Base-by-base conservation (phyloP, 2,329 filamentous ascomycete species). In the Penicillium sp. region DNA sequence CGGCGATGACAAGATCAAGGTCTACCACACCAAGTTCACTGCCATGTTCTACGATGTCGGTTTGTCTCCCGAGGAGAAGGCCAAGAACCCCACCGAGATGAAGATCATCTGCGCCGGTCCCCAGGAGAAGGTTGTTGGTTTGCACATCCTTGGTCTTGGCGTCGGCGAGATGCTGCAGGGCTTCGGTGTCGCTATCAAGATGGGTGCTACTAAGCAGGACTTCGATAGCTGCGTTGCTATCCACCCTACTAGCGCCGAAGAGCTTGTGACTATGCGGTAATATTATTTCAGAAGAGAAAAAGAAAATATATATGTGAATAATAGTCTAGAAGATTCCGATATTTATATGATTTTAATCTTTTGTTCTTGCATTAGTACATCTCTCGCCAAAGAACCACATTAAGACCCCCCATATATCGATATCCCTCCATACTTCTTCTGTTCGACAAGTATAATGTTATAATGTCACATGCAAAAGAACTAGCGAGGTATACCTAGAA, bases 181-280 rank as follows among this genome's bases (percentile, higher is more conserved):
- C 63, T 90, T 92, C 71, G 89, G 87, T 49, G 87, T 91, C 23
- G 89, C 88, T 17, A 76, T 91, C 65, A 90, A 89, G 82, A 91
- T 91, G 89, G 89, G 89, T 44, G 89, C 89, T 35, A 90, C 86
- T 54, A 91, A 91, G 84, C 83, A 82, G 65, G 87, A 90, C 73
- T 89, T 91, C 73, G 89, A 91, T 70, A 87, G 80, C 70, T 89
- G 86, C 67, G 86, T 91, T 53, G 88, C 89, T 58, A 91, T 91
- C 66, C 89, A 91, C 75, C 89, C 89, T 21, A 91, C 89, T 13
- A 89, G 86, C 66, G 86, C 89, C 1, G 89, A 91, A 76, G 89
- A 91, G 77, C 71, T 91, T 75, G 88, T 90, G 49, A 76, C 74
- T 25, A 36, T 74, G 62, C 88, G 68, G 56, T 73, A 68, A 56